These are phyloP conservation scores for Saccharomycopsis fibuligera DNA, from an alignment of 805 yeast genomes.

Conservation along the genomic window DNA sequence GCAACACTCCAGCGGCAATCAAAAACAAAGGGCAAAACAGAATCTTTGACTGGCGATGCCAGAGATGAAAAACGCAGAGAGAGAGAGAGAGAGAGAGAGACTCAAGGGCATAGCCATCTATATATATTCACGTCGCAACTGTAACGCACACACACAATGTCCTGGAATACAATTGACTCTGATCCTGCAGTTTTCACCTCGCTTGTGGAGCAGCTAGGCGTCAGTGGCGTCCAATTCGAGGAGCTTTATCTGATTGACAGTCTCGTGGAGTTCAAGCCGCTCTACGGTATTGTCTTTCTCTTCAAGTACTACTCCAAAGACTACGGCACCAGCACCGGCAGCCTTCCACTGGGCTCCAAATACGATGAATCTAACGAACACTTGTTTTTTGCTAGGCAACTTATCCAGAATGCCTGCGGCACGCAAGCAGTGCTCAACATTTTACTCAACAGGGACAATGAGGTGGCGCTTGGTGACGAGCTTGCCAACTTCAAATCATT, in stretches of 20 bases:
- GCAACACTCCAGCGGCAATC: too few species aligned
- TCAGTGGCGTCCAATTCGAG: conserved; percentile 47
- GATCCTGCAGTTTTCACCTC: conserved; percentile 63
- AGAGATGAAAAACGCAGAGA: too few species aligned
- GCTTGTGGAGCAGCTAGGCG: conserved; percentile 49
- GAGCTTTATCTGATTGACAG: conserved; percentile 51
- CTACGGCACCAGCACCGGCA: not conserved
- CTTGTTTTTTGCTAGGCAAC: conserved; percentile 58
- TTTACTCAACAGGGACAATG: conserved; percentile 38
- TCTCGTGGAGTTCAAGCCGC: conserved; percentile 28
- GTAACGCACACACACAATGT: not conserved
- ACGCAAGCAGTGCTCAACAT: conserved; percentile 62
- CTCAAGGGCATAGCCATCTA: too few species aligned
- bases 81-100: too few species aligned
- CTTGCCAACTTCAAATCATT: conserved; percentile 43
- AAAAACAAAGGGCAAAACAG: too few species aligned
- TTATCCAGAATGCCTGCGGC: conserved; percentile 66
- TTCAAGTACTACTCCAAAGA: conserved; percentile 44
- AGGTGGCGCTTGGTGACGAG: conserved; percentile 42
- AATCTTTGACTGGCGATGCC: too few species aligned
- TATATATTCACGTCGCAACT: not conserved
- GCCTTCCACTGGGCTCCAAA: conserved; percentile 23
- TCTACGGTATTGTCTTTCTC: conserved; percentile 55
- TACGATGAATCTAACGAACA: conserved; percentile 21
- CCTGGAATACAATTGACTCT: conserved; percentile 60